Evolutionary conservation across 2,329 filamentous ascomycete species (phyloP), one percentile per base, ranked within the genome.

Genomic region (Ophiostoma ulmi): DNA sequence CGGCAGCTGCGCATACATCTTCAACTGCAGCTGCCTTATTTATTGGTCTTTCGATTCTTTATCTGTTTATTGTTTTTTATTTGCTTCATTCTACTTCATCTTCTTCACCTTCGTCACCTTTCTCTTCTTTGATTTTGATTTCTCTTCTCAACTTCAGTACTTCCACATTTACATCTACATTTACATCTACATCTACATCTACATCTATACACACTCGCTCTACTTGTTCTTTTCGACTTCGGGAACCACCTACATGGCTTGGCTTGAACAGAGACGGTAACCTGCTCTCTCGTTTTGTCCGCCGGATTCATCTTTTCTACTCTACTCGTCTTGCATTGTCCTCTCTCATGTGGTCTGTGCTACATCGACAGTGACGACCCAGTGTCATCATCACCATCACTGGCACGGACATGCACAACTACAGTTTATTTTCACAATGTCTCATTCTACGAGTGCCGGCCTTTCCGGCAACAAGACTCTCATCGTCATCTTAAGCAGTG

Each of bases 401-500:
- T 35, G 11, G 26, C 22, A 55, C 67, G 13, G 22, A 13, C 36
- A 38, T 35, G 6, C n/a, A 14, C 22, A 13, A 14, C 52, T 26
- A 6, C 52, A 63, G 22, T 14, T 13, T 6, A 31, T 31, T 13
- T 13, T 20, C 58, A 63, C 10, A 35, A 63, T 63, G 58, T 63
- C 58, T 63, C 35, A 26, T 35, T n/a, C 58, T 35, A 58, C n/a
- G n/a, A 58, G n/a, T n/a, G 35, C n/a, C 26, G 22, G 55, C 22
- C 31, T 65, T 10, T 38, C 61, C 3, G 7, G n/a, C 31, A 78
- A 80, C 74, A 79, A 80, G 63, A 83, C 79, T 8, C 78, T 85
- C 38, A 80, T 84, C 72, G 84, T 88, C 73, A 80, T 82, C 67
- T 80, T 88, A 52, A 83, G 84, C 76, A 84, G 82, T 11, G 79